Percentiles rank a stretch among this genome's conserved stretches.
phyloP scores from a whole-genome alignment of 331 rosid genomes.

The Quercus tomentella region DNA sequence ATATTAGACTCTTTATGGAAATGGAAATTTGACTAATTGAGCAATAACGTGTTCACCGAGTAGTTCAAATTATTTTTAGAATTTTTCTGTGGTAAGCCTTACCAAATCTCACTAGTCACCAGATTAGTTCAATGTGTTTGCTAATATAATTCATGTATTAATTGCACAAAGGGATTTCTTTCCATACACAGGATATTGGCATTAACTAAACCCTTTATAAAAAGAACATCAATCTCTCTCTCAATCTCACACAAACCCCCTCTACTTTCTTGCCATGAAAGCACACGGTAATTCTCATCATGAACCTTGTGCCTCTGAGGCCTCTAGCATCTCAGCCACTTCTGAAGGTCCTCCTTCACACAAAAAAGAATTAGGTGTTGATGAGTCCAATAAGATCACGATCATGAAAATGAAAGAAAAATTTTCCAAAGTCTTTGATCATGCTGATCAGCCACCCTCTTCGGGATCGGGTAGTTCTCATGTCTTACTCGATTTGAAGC shows the following conservation, averaged over 20 bases:
- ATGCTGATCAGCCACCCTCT: background rate
- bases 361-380: background rate
- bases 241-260: background rate
- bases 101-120: background rate
- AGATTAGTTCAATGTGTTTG: conserved; percentile 13
- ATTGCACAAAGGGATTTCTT: conserved; percentile 22
- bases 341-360: background rate
- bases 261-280: background rate
- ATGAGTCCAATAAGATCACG: background rate
- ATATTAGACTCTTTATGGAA: background rate
- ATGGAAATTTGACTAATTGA: conserved; percentile 10
- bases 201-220: conserved; percentile 36
- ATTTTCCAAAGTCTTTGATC: background rate
- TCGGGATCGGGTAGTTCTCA: conserved; percentile 9
- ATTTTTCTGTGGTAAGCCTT: background rate
- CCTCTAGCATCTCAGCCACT: conserved; percentile 40
- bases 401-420: conserved; percentile 23
- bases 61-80: background rate
- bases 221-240: conserved; percentile 1
- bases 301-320: conserved; percentile 18
- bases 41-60: background rate
- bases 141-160: conserved; percentile 1
- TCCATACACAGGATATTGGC: conserved; percentile 19
- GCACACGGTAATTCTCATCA: background rate
- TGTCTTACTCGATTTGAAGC: conserved; percentile 32